These are phyloP conservation scores for Aureobasidium sp. DNA, from an alignment of 2,329 filamentous ascomycete genomes.

Conservation along the genomic window DNA sequence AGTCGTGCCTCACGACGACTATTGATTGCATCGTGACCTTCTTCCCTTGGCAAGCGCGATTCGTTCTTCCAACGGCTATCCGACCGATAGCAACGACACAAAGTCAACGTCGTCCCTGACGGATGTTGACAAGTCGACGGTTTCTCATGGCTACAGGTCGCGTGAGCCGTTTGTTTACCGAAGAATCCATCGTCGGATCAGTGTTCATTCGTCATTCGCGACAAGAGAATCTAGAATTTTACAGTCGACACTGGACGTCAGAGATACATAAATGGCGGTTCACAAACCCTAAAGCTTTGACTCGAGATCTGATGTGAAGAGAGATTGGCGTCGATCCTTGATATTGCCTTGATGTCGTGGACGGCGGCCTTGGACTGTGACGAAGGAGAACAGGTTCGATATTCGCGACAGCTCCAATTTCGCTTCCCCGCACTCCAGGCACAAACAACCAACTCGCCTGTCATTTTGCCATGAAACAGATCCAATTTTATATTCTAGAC, in stretches of 20 bases:
- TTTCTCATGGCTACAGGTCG: neutral
- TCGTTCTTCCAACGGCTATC: neutral
- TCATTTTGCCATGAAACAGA: neutral
- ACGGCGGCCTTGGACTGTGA: neutral
- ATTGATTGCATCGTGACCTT: neutral
- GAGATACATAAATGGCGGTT: neutral
- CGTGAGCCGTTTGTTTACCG: neutral
- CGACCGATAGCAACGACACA: neutral
- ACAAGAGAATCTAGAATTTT: neutral
- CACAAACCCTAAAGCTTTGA: neutral
- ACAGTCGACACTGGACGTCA: neutral
- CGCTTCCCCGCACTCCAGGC: neutral
- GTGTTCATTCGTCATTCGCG: neutral
- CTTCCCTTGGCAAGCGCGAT: neutral
- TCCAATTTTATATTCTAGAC: neutral
- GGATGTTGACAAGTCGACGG: neutral
- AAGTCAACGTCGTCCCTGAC: neutral
- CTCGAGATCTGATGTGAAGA: neutral
- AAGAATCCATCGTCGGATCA: neutral
- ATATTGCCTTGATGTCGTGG: neutral
- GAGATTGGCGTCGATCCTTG: slow-evolving; percentile 9
- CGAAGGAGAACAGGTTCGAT: neutral
- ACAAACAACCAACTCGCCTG: neutral
- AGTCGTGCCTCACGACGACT: neutral
- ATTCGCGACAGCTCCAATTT: neutral